Conservation (phyloP, 345 rosid genomes). For the Cardamine occulta region DNA sequence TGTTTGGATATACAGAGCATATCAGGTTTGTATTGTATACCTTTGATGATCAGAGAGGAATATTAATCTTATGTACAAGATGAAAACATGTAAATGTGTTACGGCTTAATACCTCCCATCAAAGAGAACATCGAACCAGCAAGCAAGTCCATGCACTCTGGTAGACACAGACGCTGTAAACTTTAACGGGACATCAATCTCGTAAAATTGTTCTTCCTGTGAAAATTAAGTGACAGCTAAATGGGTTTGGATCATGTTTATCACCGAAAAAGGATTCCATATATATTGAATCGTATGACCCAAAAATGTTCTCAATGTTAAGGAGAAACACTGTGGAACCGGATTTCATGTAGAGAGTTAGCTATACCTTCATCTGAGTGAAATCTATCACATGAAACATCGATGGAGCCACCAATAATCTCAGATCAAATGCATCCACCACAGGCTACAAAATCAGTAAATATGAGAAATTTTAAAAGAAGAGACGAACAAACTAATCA, state of each 20-base stretch:
- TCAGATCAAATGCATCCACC: slow-evolving; percentile 98
- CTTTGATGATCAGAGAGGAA: slow-evolving; percentile 47
- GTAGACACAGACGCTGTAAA: slow-evolving; percentile 76
- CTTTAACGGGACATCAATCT: slow-evolving; percentile 84
- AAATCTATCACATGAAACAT: slow-evolving; percentile 71
- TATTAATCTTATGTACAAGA: not conserved
- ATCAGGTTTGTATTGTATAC: slow-evolving; percentile 45
- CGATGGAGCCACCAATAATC: slow-evolving; percentile 86
- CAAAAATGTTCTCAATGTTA: not conserved
- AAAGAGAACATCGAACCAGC: slow-evolving; percentile 95
- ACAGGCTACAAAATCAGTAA: slow-evolving; percentile 68
- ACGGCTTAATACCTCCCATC: slow-evolving; percentile 69
- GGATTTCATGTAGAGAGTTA: not conserved
- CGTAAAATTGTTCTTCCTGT: slow-evolving; percentile 88
- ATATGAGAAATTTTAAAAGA: not conserved
- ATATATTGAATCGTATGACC: not conserved
- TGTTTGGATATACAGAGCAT: slow-evolving; percentile 39
- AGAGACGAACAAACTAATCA: not conserved
- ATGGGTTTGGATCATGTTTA: slow-evolving; percentile 15
- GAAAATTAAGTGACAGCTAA: slow-evolving; percentile 30
- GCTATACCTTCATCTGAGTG: slow-evolving; percentile 68
- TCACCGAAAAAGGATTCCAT: slow-evolving; percentile 1
- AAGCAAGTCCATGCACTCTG: slow-evolving; percentile 93
- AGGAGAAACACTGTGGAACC: not conserved
- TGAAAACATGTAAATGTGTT: not conserved